A percentile compares a stretch with the other conserved stretches of the same genome.
phyloP scores from a whole-genome alignment of 208 protist genomes.

The Trypanosomatidae sp. region DNA sequence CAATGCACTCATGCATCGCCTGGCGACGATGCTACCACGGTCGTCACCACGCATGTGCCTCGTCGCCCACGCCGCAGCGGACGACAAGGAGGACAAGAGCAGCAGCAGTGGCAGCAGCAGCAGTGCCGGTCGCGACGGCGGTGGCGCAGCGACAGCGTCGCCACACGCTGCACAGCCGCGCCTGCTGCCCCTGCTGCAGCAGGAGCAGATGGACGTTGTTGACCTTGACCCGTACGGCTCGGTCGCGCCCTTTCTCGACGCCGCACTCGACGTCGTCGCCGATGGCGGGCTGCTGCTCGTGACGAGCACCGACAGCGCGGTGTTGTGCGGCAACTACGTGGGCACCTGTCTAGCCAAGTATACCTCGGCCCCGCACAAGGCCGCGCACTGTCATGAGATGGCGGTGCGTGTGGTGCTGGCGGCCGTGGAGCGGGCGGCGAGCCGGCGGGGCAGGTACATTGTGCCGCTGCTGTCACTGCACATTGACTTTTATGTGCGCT shows the following conservation, averaged over 20 bases:
- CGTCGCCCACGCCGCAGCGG: conserved; percentile 1
- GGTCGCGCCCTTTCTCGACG: conserved; percentile 95
- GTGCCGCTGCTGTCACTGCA: conserved; percentile 93
- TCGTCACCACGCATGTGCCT: conserved; percentile 25
- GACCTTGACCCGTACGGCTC: conserved; percentile 99
- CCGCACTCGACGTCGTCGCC: conserved; percentile 91
- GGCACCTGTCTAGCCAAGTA: conserved; percentile 98
- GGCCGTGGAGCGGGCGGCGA: conserved; percentile 87
- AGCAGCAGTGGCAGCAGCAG: background rate
- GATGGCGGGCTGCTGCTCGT: conserved; percentile 96
- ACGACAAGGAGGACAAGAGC: no score
- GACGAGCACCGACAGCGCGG: conserved; percentile 97
- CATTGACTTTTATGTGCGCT: conserved; percentile 99
- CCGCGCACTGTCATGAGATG: conserved; percentile 89
- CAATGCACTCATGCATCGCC: conserved; percentile 79
- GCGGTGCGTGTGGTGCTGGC: conserved; percentile 95
- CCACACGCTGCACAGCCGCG: background rate
- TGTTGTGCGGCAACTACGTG: conserved; percentile 95
- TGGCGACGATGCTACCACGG: conserved; percentile 43
- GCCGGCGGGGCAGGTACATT: conserved; percentile 92
- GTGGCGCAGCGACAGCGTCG: background rate
- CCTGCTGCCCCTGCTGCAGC: conserved; percentile 48
- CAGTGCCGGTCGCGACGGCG: background rate
- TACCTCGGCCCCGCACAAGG: conserved; percentile 85
- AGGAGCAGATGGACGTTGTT: conserved; percentile 94